Conservation (phyloP, 2,329 filamentous ascomycete species). For the Dactylellina leptospora region DNA sequence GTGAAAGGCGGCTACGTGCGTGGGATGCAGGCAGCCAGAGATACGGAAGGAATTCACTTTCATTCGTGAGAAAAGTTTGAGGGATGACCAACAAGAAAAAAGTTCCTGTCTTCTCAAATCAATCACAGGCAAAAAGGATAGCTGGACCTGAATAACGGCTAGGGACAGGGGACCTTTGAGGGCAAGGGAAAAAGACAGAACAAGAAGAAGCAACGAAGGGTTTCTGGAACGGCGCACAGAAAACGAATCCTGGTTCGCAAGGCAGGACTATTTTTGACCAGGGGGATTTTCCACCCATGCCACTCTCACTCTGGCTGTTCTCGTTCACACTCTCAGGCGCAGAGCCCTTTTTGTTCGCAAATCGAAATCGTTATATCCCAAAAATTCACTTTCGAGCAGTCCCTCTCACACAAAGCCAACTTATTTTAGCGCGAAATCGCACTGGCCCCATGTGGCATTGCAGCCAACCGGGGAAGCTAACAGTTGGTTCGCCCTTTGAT, state of each 20-base stretch:
- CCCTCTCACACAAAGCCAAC: constrained; percentile 6
- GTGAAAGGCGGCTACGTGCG: constrained; percentile 5
- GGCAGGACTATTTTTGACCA: constrained; percentile 45
- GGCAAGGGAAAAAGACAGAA: too few species aligned
- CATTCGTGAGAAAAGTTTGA: constrained; percentile 2
- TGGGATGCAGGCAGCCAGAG: constrained; percentile 47
- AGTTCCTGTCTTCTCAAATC: constrained; percentile 11
- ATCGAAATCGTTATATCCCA: constrained; percentile 14
- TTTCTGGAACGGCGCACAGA: constrained; percentile 51
- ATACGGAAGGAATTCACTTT: constrained; percentile 16
- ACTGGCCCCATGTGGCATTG: constrained; percentile 51
- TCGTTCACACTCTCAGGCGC: too few species aligned
- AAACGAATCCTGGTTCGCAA: constrained; percentile 27
- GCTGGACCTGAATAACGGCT: constrained; percentile 16
- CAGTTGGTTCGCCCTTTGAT: constrained; percentile 50
- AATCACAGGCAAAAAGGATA: background rate
- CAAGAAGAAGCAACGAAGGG: constrained; percentile 24
- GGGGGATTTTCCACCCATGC: constrained; percentile 40
- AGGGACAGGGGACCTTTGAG: constrained; percentile 7
- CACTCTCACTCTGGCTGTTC: constrained; percentile 7
- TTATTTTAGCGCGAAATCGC: constrained; percentile 37
- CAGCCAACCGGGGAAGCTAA: constrained; percentile 53
- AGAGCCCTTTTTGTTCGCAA: constrained; percentile 17
- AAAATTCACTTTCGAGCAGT: constrained; percentile 29
- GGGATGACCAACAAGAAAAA: constrained; percentile 13